Conservation (phyloP, 1,284 basidiomycete species). For the Melampsora larici-populina region DNA sequence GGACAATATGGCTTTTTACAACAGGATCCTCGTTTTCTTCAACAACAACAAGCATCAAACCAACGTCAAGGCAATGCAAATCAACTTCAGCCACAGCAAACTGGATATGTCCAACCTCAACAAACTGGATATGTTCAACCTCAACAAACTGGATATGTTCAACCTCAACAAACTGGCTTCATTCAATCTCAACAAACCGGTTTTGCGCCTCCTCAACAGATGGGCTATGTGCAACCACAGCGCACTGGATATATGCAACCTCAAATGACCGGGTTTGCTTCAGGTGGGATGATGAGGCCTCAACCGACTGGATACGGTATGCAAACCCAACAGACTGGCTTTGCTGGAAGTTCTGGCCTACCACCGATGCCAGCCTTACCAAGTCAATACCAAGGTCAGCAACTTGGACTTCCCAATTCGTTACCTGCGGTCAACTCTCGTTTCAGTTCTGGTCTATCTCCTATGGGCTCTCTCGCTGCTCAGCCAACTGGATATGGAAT, state of each 20-base stretch:
- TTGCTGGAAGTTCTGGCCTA: neutral
- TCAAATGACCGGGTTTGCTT: conserved; percentile 35
- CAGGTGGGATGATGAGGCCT: conserved; percentile 12
- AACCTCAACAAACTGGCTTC: conserved; percentile 21
- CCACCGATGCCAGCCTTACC: conserved; percentile 4
- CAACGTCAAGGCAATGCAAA: conserved; percentile 17
- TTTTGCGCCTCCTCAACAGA: conserved; percentile 1
- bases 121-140: conserved; percentile 26
- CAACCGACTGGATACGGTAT: conserved; percentile 38
- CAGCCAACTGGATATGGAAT: conserved; percentile 42
- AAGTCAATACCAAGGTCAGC: conserved; percentile 25
- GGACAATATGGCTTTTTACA: conserved; percentile 42
- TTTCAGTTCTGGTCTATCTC: conserved; percentile 12
- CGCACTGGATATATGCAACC: conserved; percentile 19
- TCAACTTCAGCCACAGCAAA: conserved; percentile 34
- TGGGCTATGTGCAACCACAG: too few relatives aligned
- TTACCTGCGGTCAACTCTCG: conserved; percentile 15
- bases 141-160: conserved; percentile 33
- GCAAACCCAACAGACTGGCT: conserved; percentile 40
- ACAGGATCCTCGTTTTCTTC: conserved; percentile 44
- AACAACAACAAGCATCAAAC: conserved; percentile 27
- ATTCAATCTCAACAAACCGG: conserved; percentile 35
- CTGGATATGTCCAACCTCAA: conserved; percentile 30
- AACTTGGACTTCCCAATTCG: conserved; percentile 12
- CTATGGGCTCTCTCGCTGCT: conserved; percentile 10